A percentile compares a stretch with the other conserved stretches of the same genome.
Conservation (phyloP, 352 stramenopile genomes). For the Globisporangium viniferum region DNA sequence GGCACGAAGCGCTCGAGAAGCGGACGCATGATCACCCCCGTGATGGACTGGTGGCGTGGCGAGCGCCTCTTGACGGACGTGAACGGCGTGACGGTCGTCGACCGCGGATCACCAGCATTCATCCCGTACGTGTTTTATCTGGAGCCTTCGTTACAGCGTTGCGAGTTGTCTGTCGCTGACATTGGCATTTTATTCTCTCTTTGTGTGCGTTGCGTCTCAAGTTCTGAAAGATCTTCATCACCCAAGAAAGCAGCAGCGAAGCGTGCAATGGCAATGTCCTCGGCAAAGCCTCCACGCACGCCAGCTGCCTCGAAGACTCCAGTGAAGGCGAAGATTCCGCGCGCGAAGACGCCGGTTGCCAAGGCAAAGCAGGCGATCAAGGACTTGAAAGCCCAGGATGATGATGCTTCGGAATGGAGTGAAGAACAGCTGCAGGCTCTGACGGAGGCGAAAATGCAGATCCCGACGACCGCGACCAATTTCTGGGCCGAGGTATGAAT, state of each 20-base stretch:
- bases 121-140: constrained; percentile 18
- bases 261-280: background rate
- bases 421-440: constrained; percentile 48
- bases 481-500: constrained; percentile 58
- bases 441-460: constrained; percentile 47
- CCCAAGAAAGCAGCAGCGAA: background rate
- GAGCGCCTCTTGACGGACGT: constrained; percentile 23
- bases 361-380: constrained; percentile 28
- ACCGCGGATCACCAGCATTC: constrained; percentile 22
- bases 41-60: constrained; percentile 54
- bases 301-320: constrained; percentile 7
- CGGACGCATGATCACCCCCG: constrained; percentile 23
- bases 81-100: constrained; percentile 22
- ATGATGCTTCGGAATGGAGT: constrained; percentile 35
- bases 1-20: constrained; percentile 20
- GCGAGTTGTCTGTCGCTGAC: background rate
- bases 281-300: constrained; percentile 10
- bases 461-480: constrained; percentile 59
- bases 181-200: background rate
- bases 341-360: constrained; percentile 12
- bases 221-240: background rate
- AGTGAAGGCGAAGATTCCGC: constrained; percentile 4
- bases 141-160: background rate
- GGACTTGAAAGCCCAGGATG: constrained; percentile 17
- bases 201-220: background rate